Evolutionary conservation across 768 basidiomycete species (phyloP).

Genomic region (Clathrus columnatus): DNA sequence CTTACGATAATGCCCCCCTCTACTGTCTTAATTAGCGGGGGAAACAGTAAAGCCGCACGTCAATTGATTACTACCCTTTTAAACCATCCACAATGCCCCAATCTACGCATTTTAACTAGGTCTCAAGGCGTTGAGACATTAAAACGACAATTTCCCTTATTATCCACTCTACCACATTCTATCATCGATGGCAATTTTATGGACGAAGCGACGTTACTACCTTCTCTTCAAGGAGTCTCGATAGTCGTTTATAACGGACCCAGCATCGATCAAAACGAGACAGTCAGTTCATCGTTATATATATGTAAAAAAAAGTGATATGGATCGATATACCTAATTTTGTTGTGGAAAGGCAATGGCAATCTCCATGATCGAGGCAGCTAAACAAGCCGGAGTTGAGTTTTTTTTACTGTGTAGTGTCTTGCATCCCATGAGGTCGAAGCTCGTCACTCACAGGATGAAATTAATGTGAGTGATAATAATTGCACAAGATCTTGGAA

Average conservation of each 20-base stretch:
- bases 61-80: background rate
- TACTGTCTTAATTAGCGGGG: background rate
- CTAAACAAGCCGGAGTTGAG: slow-evolving; percentile 23
- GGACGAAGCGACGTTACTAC: slow-evolving; percentile 16
- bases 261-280: slow-evolving; percentile 21
- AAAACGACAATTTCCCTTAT: background rate
- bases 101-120: background rate
- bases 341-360: slow-evolving; percentile 23
- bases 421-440: slow-evolving; percentile 21
- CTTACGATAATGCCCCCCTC: background rate
- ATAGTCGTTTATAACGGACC: slow-evolving; percentile 24
- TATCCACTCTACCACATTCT: background rate
- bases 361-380: slow-evolving; percentile 25
- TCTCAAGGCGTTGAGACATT: background rate
- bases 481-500: background rate
- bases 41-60: background rate
- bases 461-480: slow-evolving; percentile 16
- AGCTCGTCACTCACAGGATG: slow-evolving; percentile 23
- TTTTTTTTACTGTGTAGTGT: slow-evolving; percentile 29
- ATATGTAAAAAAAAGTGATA: slow-evolving; percentile 23
- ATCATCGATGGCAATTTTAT: slow-evolving; percentile 20
- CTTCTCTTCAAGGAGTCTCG: slow-evolving; percentile 19
- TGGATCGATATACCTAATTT: slow-evolving; percentile 18
- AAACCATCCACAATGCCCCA: background rate
- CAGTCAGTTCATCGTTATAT: slow-evolving; percentile 23